phyloP scores from a whole-genome alignment of 2,329 filamentous ascomycete genomes.

The Parafenestella ontariensis region DNA sequence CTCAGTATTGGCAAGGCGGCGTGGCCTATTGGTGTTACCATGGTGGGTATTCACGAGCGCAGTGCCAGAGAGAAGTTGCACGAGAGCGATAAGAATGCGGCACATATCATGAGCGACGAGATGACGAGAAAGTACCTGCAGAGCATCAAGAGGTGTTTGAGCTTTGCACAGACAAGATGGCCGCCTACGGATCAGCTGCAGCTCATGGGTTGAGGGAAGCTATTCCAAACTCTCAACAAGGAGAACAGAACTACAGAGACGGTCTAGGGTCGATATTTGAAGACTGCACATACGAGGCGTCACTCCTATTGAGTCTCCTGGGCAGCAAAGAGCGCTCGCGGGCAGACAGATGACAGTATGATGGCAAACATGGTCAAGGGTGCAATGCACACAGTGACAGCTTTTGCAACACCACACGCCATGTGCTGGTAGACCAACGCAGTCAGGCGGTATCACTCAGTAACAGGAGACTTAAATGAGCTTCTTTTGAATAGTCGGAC shows the following conservation, averaged over 20 bases:
- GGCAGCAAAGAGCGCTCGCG: background rate
- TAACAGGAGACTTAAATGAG: background rate
- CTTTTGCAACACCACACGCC: background rate
- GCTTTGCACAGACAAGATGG: conserved; percentile 96
- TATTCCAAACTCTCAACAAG: background rate
- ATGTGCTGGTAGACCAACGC: background rate
- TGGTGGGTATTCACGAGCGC: conserved; percentile 99
- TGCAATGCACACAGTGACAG: background rate
- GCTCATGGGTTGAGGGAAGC: conserved; percentile 76
- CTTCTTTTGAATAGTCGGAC: background rate
- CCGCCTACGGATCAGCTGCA: conserved; percentile 90
- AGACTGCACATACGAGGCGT: background rate
- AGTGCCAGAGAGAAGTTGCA: conserved; percentile 95
- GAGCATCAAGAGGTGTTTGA: conserved; percentile 96
- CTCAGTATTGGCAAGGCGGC: conserved; percentile 95
- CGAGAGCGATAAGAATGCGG: conserved; percentile 75
- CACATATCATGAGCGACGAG: conserved; percentile 97
- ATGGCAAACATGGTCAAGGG: background rate
- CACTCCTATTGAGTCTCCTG: background rate
- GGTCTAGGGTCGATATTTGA: background rate
- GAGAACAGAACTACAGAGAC: background rate
- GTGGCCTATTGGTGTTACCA: conserved; percentile 99
- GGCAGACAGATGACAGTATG: too few relatives aligned
- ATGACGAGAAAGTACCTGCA: conserved; percentile 94
- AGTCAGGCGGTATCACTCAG: background rate